These are phyloP conservation scores for Calonectria fujianensis DNA, from an alignment of 2,329 filamentous ascomycete species.

Conservation along the genomic window DNA sequence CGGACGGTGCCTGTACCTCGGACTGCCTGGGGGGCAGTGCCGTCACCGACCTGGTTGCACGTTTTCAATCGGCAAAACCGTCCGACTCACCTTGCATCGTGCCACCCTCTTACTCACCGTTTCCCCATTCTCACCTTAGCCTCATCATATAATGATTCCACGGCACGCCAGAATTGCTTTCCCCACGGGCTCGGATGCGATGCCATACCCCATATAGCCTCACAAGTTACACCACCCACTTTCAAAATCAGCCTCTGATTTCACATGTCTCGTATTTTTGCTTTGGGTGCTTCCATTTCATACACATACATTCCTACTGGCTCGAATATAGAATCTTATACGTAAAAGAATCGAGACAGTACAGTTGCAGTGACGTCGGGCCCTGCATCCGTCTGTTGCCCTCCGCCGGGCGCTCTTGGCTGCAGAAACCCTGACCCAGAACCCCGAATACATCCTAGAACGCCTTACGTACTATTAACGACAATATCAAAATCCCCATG, in stretches of 20 bases:
- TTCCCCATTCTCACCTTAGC: conserved; percentile 21
- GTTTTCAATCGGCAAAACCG: conserved; percentile 26
- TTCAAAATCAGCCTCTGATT: conserved; percentile 10
- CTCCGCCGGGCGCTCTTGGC: conserved; percentile 26
- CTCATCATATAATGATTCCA: conserved; percentile 14
- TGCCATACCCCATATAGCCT: conserved; percentile 9
- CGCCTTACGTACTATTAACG: conserved; percentile 54
- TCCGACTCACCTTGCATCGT: conserved; percentile 41
- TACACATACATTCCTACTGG: conserved; percentile 37
- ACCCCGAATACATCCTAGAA: conserved; percentile 43
- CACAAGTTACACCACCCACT: conserved; percentile 19
- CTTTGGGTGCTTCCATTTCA: conserved; percentile 34
- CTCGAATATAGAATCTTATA: conserved; percentile 40
- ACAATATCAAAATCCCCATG: conserved; percentile 45
- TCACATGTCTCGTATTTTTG: conserved; percentile 28
- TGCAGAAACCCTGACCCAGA: conserved; percentile 35
- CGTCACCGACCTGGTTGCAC: background rate
- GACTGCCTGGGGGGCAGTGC: conserved; percentile 9
- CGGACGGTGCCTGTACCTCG: background rate
- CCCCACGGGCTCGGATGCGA: background rate
- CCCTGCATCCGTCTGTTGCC: conserved; percentile 36
- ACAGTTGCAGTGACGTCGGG: conserved; percentile 48
- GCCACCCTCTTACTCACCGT: conserved; percentile 41
- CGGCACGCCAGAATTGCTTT: background rate
- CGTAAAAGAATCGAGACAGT: conserved; percentile 38